Evolutionary conservation across 2,329 filamentous ascomycete species (phyloP).

Genomic region (Ophiostoma novo-ulmi): DNA sequence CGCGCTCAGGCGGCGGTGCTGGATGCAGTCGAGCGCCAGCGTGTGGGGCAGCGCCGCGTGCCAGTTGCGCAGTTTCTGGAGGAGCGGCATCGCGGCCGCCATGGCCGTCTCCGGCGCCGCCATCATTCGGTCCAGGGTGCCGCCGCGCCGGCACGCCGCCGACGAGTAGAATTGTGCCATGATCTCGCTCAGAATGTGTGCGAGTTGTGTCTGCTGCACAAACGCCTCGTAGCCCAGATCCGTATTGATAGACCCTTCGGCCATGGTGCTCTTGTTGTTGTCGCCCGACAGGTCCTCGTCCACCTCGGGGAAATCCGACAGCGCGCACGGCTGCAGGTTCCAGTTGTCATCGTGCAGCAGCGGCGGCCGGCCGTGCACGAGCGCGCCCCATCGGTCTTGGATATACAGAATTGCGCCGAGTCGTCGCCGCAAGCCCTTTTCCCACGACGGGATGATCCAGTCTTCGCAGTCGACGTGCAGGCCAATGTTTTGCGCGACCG

Average conservation of each 20-base stretch:
- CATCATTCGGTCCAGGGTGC: constrained; percentile 15
- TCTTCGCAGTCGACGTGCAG: constrained; percentile 80
- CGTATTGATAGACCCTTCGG: constrained; percentile 14
- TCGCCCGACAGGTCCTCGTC: constrained; percentile 7
- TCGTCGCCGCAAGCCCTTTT: constrained; percentile 75
- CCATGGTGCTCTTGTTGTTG: neutral
- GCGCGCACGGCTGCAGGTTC: constrained; percentile 42
- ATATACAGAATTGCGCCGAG: constrained; percentile 89
- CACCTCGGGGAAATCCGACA: constrained; percentile 31
- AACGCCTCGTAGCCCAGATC: constrained; percentile 16
- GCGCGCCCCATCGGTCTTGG: constrained; percentile 81
- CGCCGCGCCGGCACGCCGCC: constrained; percentile 14
- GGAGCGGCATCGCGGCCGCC: constrained; percentile 5
- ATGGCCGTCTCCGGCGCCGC: neutral
- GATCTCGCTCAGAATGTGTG: constrained; percentile 13
- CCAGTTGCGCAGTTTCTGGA: neutral
- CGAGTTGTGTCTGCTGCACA: constrained; percentile 15
- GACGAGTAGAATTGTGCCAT: constrained; percentile 16
- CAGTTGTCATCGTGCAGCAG: constrained; percentile 42
- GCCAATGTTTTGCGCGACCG: constrained; percentile 78
- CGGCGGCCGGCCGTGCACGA: constrained; percentile 64
- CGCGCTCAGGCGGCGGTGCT: constrained; percentile 9
- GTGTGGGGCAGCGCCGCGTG: constrained; percentile 8
- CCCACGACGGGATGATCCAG: constrained; percentile 86
- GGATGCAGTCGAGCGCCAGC: constrained; percentile 18